Evolutionary conservation across 2,329 filamentous ascomycete genomes (phyloP), one percentile per base, ranked within the genome.

Genomic region (Trichoderma pleuroti): DNA sequence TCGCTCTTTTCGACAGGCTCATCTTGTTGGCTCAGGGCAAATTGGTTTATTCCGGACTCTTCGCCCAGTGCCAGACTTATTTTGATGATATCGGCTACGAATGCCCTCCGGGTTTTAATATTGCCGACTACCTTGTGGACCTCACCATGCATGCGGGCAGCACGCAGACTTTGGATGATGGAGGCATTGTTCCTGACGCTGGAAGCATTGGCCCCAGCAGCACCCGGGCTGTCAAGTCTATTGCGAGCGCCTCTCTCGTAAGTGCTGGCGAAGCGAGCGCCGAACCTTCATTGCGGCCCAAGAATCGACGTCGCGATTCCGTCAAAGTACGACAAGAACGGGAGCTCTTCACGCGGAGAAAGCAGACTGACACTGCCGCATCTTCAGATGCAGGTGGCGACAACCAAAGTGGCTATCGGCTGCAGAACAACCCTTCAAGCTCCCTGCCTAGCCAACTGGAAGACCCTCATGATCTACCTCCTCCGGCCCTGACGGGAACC

Each of bases 91-190:
- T 97, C 72, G 97, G 96, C 56, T 99, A 98, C 80, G 86, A 92
- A 62, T 99, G 97, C 77, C 96, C 96, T 12, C 92, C 94, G 28
- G 97, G 97, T 2, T 99, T 98, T 87, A 99, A 99, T 77, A 98
- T 99, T 80, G 96, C 96, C 5, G 96, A 99, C 80, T 99, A 98
- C 78, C 88, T 99, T 6, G 94, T 99, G 34, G 96, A 99, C 79
- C 86, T 99, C 52, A 98, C 96, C 0, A 98, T 99, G 95, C 96
- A 99, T 79, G 94, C 94, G 28, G 89, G 92, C 71, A 85, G 86
- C 57, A 87, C 85, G 24, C 83, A 86, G 8, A 82, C 88, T 3
- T 39, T 78, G 30, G 87, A 91, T 39, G 88, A 91, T 69, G 87
- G 87, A 16, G 80, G 83, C 11, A 71, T 85, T 46, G 78, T 81